phyloP scores from a whole-genome alignment of 2,329 filamentous ascomycete species.

The Colletotrichum higginsianum region DNA sequence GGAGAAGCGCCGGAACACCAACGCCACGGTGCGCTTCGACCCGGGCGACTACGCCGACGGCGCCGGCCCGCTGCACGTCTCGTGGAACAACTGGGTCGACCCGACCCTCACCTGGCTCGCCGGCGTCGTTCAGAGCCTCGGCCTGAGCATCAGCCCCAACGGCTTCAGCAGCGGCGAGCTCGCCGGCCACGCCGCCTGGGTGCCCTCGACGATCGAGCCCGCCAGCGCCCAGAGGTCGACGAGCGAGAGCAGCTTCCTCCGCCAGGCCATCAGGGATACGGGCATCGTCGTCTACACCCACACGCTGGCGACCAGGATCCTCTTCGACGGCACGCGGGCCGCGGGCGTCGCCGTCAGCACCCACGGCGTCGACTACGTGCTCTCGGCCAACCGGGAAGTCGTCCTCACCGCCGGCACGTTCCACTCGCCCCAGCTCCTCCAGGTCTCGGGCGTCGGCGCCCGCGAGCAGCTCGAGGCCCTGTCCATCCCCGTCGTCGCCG shows the following conservation, averaged over 20 bases:
- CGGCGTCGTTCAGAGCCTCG: constrained; percentile 56
- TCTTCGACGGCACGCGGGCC: constrained; percentile 60
- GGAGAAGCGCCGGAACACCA: constrained; percentile 41
- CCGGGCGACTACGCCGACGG: constrained; percentile 46
- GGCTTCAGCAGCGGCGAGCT: constrained; percentile 60
- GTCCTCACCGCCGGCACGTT: constrained; percentile 86
- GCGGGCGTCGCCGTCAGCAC: constrained; percentile 55
- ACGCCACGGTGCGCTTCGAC: constrained; percentile 48
- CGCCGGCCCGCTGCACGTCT: constrained; percentile 48
- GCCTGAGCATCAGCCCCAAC: constrained; percentile 49
- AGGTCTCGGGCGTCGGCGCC: constrained; percentile 68
- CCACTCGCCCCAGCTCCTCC: constrained; percentile 80
- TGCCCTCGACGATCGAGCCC: constrained; percentile 49
- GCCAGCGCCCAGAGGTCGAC: constrained; percentile 50
- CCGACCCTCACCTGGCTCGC: constrained; percentile 45
- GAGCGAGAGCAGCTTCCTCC: constrained; percentile 55
- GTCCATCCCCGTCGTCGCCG: constrained; percentile 60
- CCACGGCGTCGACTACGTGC: constrained; percentile 40
- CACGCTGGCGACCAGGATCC: constrained; percentile 60
- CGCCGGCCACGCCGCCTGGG: constrained; percentile 51
- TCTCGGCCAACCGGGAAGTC: constrained; percentile 70
- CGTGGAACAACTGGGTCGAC: constrained; percentile 47
- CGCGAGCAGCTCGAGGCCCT: constrained; percentile 54
- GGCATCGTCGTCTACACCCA: constrained; percentile 57
- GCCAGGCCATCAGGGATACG: constrained; percentile 45